A percentile compares a stretch with the other conserved stretches of the same genome.
phyloP scores from a whole-genome alignment of 1,284 basidiomycete genomes.

The Leccinum proliferum region DNA sequence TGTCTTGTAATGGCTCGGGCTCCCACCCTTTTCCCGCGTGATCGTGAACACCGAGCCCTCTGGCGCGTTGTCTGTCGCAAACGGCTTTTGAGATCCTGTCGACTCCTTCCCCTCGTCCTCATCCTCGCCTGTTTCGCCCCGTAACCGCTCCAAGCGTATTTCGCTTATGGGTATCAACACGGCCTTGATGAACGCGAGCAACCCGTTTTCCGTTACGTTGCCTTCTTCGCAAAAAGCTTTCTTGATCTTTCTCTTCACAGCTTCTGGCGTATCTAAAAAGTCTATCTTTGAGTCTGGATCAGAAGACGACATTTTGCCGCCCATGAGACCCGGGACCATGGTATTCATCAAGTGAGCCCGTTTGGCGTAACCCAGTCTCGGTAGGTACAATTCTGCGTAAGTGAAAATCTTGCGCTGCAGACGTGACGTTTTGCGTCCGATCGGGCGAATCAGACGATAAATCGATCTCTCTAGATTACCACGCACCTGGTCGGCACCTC shows the following conservation, averaged over 20 bases:
- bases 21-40: background rate
- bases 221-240: background rate
- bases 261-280: background rate
- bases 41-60: background rate
- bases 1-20: background rate
- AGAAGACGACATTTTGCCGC: background rate
- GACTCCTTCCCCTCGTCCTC: background rate
- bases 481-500: constrained; percentile 1
- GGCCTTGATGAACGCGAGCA: background rate
- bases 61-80: background rate
- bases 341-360: background rate
- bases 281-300: background rate
- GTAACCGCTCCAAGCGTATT: background rate
- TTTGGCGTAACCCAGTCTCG: background rate
- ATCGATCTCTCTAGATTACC: background rate
- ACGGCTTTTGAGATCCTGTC: background rate
- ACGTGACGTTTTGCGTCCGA: background rate
- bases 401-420: background rate
- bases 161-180: background rate
- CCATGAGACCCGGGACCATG: constrained; percentile 1
- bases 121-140: background rate
- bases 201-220: background rate
- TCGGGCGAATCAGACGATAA: background rate
- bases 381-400: background rate
- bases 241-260: background rate